Conservation (phyloP, 2,329 filamentous ascomycete species). For the Fusarium nurragi region DNA sequence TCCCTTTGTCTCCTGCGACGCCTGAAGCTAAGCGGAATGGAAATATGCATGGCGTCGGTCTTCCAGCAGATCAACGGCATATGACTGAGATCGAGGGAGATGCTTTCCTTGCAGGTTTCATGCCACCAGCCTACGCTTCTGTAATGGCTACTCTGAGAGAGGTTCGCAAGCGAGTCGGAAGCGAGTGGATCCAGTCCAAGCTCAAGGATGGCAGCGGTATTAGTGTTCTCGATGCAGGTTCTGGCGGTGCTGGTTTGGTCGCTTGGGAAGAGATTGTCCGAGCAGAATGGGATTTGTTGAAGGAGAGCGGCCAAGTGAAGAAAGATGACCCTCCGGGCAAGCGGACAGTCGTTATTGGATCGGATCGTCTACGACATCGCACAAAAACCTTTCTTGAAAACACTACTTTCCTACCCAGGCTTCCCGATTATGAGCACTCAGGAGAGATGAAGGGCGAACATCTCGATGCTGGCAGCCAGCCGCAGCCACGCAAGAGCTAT, state of each 20-base stretch:
- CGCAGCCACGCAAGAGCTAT: slow-evolving; percentile 76
- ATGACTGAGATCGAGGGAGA: slow-evolving; percentile 83
- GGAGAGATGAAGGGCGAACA: slow-evolving; percentile 66
- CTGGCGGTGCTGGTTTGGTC: slow-evolving; percentile 75
- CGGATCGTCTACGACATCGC: slow-evolving; percentile 77
- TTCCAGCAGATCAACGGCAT: slow-evolving; percentile 69
- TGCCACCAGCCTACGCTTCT: slow-evolving; percentile 77
- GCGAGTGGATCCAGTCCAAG: slow-evolving; percentile 73
- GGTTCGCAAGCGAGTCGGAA: slow-evolving; percentile 76
- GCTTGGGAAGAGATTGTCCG: slow-evolving; percentile 82
- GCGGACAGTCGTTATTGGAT: slow-evolving; percentile 82
- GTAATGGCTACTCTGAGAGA: slow-evolving; percentile 75
- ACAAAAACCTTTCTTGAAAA: slow-evolving; percentile 82
- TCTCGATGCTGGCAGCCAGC: slow-evolving; percentile 65
- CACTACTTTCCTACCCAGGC: slow-evolving; percentile 88
- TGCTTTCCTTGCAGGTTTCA: slow-evolving; percentile 72
- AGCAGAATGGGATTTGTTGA: slow-evolving; percentile 82
- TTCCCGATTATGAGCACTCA: slow-evolving; percentile 85
- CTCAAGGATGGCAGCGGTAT: slow-evolving; percentile 65
- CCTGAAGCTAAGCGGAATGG: slow-evolving; percentile 65
- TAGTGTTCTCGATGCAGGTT: slow-evolving; percentile 77
- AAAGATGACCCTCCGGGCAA: slow-evolving; percentile 69
- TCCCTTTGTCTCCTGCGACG: slow-evolving; percentile 82
- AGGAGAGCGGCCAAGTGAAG: slow-evolving; percentile 56
- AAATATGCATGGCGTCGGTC: slow-evolving; percentile 70